These are phyloP conservation scores for Crithidia brevicula DNA, from an alignment of 208 protist species.

Conservation along the genomic window DNA sequence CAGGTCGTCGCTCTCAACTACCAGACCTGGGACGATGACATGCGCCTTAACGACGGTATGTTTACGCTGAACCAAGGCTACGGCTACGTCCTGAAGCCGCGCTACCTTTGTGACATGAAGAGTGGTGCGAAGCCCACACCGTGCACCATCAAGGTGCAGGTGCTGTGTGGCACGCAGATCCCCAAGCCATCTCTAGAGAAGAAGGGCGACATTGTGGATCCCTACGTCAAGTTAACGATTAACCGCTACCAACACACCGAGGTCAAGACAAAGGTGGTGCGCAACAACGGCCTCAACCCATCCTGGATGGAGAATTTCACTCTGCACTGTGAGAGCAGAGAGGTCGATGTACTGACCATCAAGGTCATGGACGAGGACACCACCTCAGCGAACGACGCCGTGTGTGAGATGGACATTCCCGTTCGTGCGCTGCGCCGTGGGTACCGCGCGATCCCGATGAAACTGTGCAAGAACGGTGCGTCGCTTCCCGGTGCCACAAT, in stretches of 20 bases:
- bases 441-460: constrained; percentile 58
- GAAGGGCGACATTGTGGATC: constrained; percentile 78
- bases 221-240: constrained; percentile 67
- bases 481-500: constrained; percentile 36
- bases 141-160: constrained; percentile 38
- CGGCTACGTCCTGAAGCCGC: constrained; percentile 95
- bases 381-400: constrained; percentile 42
- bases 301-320: constrained; percentile 68
- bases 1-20: constrained; percentile 94
- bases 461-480: constrained; percentile 50
- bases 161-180: constrained; percentile 70
- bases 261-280: constrained; percentile 48
- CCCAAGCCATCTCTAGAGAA: constrained; percentile 57
- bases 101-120: constrained; percentile 37
- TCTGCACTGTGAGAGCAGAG: constrained; percentile 37
- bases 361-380: constrained; percentile 57
- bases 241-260: constrained; percentile 36
- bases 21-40: constrained; percentile 74
- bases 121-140: constrained; percentile 15
- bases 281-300: constrained; percentile 79
- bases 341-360: constrained; percentile 59
- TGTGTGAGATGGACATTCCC: constrained; percentile 52
- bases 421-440: constrained; percentile 44
- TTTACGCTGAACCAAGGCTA: constrained; percentile 93
- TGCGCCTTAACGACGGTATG: constrained; percentile 82